Conservation (phyloP, 2,329 filamentous ascomycete genomes). For the Arthrobotrys sinensis region DNA sequence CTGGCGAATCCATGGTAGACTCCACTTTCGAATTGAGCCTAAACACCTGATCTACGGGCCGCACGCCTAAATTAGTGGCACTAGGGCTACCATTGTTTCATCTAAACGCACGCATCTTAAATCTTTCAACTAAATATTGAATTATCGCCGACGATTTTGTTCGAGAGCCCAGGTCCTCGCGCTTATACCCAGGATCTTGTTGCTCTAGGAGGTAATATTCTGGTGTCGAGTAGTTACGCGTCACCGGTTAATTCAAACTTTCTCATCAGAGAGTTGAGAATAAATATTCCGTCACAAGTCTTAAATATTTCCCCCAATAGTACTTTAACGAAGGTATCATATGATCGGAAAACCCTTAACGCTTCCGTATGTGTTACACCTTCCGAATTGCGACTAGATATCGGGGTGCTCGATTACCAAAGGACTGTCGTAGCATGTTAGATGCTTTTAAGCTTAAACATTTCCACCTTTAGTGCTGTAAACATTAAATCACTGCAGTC, state of each 20-base stretch:
- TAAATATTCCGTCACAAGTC: conserved; percentile 5
- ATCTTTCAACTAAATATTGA: not conserved
- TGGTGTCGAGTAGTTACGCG: not conserved
- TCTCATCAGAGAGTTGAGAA: not conserved
- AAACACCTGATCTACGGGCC: conserved; percentile 8
- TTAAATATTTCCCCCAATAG: conserved; percentile 14
- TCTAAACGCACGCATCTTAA: not conserved
- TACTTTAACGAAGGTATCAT: not conserved
- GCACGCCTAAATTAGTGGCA: not conserved
- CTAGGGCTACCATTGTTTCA: not conserved
- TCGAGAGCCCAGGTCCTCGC: not conserved
- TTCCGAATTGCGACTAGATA: too few relatives aligned
- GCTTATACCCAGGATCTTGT: not conserved
- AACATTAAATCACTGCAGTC: too few relatives aligned
- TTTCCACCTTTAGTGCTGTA: not conserved
- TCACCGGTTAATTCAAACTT: conserved; percentile 1
- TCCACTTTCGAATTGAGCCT: conserved; percentile 4
- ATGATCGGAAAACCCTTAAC: not conserved
- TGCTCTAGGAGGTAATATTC: not conserved
- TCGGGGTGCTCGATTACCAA: too few relatives aligned
- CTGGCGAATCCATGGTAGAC: conserved; percentile 3
- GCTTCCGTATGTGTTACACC: too few relatives aligned
- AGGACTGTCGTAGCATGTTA: too few relatives aligned
- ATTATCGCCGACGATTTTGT: not conserved
- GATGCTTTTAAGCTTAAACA: not conserved